phyloP scores from a whole-genome alignment of 495 filamentous ascomycete genomes.

The Talaromyces thailandensis region DNA sequence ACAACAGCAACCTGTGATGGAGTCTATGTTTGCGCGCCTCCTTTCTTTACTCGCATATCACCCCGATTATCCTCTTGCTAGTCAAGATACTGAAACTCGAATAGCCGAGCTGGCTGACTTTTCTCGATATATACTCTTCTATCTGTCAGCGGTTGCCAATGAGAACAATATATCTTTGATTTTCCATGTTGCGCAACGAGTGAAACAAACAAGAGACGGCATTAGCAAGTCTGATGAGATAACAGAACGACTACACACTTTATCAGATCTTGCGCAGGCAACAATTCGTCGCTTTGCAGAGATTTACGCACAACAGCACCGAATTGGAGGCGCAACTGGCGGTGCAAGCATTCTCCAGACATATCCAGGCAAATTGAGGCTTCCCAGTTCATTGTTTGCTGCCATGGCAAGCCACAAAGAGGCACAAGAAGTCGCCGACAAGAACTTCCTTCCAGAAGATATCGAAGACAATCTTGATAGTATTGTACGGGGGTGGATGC shows the following conservation, averaged over 20 bases:
- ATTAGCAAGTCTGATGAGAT: slow-evolving; percentile 50
- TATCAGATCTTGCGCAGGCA: slow-evolving; percentile 82
- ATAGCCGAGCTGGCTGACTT: slow-evolving; percentile 68
- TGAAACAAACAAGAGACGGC: slow-evolving; percentile 82
- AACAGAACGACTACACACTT: slow-evolving; percentile 56
- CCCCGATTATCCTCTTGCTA: slow-evolving; percentile 64
- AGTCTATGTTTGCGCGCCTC: slow-evolving; percentile 75
- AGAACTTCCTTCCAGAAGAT: slow-evolving; percentile 73
- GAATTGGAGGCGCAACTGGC: slow-evolving; percentile 49
- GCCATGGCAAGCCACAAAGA: slow-evolving; percentile 64
- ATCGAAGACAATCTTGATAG: slow-evolving; percentile 69
- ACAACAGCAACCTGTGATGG: slow-evolving; percentile 54
- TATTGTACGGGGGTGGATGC: slow-evolving; percentile 42
- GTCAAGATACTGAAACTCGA: slow-evolving; percentile 40
- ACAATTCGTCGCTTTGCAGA: slow-evolving; percentile 75
- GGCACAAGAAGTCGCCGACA: slow-evolving; percentile 76
- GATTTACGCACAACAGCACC: slow-evolving; percentile 40
- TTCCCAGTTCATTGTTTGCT: slow-evolving; percentile 70
- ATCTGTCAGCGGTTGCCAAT: slow-evolving; percentile 71
- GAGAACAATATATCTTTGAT: slow-evolving; percentile 82
- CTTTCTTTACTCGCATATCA: slow-evolving; percentile 88
- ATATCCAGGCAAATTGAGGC: slow-evolving; percentile 69
- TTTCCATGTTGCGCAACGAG: slow-evolving; percentile 83
- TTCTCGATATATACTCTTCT: slow-evolving; percentile 80
- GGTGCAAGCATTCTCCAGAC: slow-evolving; percentile 69